These are phyloP conservation scores for Voacanga thouarsii DNA, from an alignment of 257 asterid genomes.

Conservation along the genomic window DNA sequence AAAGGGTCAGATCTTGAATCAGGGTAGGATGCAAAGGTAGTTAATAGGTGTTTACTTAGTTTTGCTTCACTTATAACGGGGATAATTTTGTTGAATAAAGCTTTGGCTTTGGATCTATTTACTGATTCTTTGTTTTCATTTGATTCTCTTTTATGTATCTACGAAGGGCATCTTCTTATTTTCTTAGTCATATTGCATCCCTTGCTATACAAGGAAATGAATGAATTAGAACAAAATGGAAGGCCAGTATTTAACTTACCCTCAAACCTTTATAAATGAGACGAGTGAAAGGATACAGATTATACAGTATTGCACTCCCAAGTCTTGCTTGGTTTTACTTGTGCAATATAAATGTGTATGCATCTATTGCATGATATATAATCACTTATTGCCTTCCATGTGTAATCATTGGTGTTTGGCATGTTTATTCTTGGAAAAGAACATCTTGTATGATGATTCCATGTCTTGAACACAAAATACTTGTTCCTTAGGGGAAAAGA, in stretches of 20 bases:
- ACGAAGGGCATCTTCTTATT: neutral
- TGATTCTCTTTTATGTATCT: neutral
- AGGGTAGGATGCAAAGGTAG: neutral
- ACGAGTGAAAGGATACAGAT: neutral
- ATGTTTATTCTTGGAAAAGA: neutral
- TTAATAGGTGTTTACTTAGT: neutral
- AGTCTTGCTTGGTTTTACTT: neutral
- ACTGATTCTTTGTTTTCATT: neutral
- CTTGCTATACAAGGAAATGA: neutral
- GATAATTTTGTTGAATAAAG: neutral
- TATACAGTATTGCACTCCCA: neutral
- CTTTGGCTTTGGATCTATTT: neutral
- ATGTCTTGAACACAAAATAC: neutral
- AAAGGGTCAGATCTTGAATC: neutral
- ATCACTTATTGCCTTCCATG: neutral
- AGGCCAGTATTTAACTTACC: neutral
- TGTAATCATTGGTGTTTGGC: neutral
- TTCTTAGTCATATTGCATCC: neutral
- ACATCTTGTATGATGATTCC: neutral
- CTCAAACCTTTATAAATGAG: neutral
- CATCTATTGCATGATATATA: neutral
- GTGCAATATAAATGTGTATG: neutral
- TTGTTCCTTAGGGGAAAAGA: slow-evolving; percentile 51
- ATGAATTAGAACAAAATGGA: neutral
- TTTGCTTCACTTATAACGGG: neutral